Conservation (phyloP, 2,329 filamentous ascomycete species). For the Aspergillus sp. region DNA sequence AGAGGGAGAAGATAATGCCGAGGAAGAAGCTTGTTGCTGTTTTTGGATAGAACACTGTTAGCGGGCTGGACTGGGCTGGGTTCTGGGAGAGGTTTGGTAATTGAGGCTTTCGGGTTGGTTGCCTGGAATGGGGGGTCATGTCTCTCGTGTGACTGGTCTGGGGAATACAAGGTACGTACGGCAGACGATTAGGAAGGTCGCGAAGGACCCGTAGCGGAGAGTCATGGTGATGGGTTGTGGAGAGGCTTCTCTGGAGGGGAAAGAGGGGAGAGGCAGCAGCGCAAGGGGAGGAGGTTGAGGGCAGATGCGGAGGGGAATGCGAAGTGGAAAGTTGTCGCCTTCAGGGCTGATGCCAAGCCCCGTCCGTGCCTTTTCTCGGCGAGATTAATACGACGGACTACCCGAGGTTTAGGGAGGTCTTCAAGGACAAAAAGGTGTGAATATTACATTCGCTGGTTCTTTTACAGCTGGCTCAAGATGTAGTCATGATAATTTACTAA, state of each 20-base stretch:
- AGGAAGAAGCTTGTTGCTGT: conserved; percentile 94
- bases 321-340: conserved; percentile 9
- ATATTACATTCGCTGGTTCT: not conserved
- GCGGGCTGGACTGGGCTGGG: conserved; percentile 13
- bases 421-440: not conserved
- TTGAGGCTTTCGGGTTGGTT: conserved; percentile 10
- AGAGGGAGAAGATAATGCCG: conserved; percentile 92
- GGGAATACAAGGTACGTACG: conserved; percentile 58
- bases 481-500: conserved; percentile 11
- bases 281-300: conserved; percentile 8
- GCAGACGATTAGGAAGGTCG: conserved; percentile 94
- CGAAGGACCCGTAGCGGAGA: conserved; percentile 65
- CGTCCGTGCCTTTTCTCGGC: conserved; percentile 1
- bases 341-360: conserved; percentile 4
- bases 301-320: conserved; percentile 3
- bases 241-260: not conserved
- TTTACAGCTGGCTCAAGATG: not conserved
- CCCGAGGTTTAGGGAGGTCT: no score
- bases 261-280: not conserved
- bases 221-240: conserved; percentile 29
- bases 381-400: not conserved
- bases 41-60: conserved; percentile 6
- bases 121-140: conserved; percentile 1
- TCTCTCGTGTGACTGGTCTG: conserved; percentile 1
- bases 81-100: conserved; percentile 9